Conservation (phyloP, 805 yeast species). For the Candida suzukii region DNA sequence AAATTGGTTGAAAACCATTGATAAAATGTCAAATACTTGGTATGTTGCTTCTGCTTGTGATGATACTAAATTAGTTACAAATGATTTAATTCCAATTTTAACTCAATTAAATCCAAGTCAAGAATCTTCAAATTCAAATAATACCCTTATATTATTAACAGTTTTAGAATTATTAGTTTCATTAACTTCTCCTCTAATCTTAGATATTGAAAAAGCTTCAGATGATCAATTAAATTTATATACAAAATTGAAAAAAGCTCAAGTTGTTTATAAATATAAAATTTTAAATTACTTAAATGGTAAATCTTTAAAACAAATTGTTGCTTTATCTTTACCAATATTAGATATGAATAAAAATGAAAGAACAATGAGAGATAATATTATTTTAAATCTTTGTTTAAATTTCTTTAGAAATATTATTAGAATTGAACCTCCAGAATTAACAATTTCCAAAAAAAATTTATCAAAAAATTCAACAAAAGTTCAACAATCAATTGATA, state of each 20-base stretch:
- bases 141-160: slow-evolving; percentile 61
- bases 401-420: slow-evolving; percentile 74
- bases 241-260: slow-evolving; percentile 58
- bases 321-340: slow-evolving; percentile 61
- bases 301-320: slow-evolving; percentile 56
- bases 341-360: slow-evolving; percentile 43
- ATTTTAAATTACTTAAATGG: slow-evolving; percentile 55
- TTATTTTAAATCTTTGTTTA: slow-evolving; percentile 63
- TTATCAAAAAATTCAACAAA: slow-evolving; percentile 28
- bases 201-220: slow-evolving; percentile 51
- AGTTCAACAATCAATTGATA: slow-evolving; percentile 22
- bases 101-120: slow-evolving; percentile 47
- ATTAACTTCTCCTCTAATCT: slow-evolving; percentile 77
- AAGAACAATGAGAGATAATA: slow-evolving; percentile 65
- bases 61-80: slow-evolving; percentile 63
- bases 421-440: slow-evolving; percentile 64
- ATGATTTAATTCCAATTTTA: slow-evolving; percentile 70
- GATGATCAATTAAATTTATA: slow-evolving; percentile 50
- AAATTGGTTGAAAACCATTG: slow-evolving; percentile 81
- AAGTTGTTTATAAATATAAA: slow-evolving; percentile 62
- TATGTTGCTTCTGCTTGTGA: slow-evolving; percentile 87
- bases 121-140: slow-evolving; percentile 27
- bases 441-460: slow-evolving; percentile 39
- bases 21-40: slow-evolving; percentile 60
- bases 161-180: slow-evolving; percentile 76